Evolutionary conservation across 2,329 filamentous ascomycete genomes (phyloP), one percentile per base, ranked within the genome.

Genomic region (Cercospora zeina): DNA sequence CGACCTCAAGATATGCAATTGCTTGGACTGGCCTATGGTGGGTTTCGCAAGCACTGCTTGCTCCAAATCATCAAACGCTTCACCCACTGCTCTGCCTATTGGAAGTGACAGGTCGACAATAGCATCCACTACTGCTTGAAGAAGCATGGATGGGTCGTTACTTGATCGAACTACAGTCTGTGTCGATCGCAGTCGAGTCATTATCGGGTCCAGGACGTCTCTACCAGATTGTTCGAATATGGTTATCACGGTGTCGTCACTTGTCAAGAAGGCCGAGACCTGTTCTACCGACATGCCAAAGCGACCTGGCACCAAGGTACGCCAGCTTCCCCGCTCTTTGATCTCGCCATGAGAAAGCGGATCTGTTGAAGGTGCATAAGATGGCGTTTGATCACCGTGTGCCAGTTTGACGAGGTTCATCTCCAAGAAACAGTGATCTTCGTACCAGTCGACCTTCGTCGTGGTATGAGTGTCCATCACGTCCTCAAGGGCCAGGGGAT

Each of bases 21-120:
- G 83, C 64, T 87, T 89, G 1, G 90, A 93, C 71, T 96, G 91
- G 42, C 85, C 84, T 54, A 97, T 87, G 62, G 83, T 86, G 0
- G 93, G 92, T 51, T 88, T 84, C 0, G 89, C 93, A 34, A 97
- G 81, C 16, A 97, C 91, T 65, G 92, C 90, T 1, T 96, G 83
- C 73, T 97, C 93, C 6, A 96, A 78, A 65, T 96, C 90, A 62
- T 89, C 89, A 56, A 96, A 91, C 1, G 90, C 88, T 68, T 97
- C 92, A 72, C 89, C 87, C 70, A 96, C 96, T 10, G 90, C 89
- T n/a, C 85, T 85, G 0, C 88, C 87, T 0, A 96, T 87, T 0
- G 92, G 92, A 33, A 96, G 89, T 1, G 93, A 91, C 33, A 96
- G 82, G 74, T 97, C 93, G 67, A 96, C 91, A 42, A 96, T 90